Conservation (phyloP, 495 filamentous ascomycete genomes). For the Oleoguttula mirabilis region DNA sequence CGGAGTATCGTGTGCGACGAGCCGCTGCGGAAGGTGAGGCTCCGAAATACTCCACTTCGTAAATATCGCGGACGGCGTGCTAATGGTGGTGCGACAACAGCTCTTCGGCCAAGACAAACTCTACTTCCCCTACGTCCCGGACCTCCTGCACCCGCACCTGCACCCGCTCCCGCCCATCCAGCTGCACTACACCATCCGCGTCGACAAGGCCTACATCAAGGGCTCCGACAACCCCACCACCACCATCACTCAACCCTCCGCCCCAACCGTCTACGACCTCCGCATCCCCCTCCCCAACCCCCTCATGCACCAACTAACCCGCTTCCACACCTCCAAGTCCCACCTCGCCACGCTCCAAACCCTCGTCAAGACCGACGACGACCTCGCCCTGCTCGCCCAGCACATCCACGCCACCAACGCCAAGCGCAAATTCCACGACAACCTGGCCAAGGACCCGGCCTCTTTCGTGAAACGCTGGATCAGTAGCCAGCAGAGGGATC, state of each 20-base stretch:
- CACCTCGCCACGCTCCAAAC: constrained; percentile 54
- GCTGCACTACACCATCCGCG: constrained; percentile 84
- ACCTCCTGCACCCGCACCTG: constrained; percentile 62
- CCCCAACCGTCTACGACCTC: constrained; percentile 71
- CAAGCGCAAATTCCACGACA: constrained; percentile 70
- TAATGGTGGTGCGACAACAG: constrained; percentile 41
- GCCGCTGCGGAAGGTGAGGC: constrained; percentile 55
- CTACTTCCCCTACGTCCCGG: constrained; percentile 79
- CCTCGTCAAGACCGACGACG: constrained; percentile 64
- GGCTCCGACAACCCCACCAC: constrained; percentile 33
- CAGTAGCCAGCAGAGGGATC: constrained; percentile 73
- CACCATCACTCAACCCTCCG: constrained; percentile 35
- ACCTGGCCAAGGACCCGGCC: constrained; percentile 66
- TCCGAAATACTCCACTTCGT: no score
- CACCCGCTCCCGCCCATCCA: constrained; percentile 68
- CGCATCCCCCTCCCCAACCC: constrained; percentile 77
- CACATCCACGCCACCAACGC: constrained; percentile 66
- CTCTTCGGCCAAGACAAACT: constrained; percentile 67
- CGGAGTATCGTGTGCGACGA: constrained; percentile 83
- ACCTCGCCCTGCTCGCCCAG: constrained; percentile 67
- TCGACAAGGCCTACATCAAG: constrained; percentile 71
- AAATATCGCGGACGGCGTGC: no score
- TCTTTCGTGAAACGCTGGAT: constrained; percentile 74
- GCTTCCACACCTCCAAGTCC: constrained; percentile 35
- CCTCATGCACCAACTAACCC: constrained; percentile 52